phyloP scores from a whole-genome alignment of 441 rosid genomes.

The Melastoma candidum region DNA sequence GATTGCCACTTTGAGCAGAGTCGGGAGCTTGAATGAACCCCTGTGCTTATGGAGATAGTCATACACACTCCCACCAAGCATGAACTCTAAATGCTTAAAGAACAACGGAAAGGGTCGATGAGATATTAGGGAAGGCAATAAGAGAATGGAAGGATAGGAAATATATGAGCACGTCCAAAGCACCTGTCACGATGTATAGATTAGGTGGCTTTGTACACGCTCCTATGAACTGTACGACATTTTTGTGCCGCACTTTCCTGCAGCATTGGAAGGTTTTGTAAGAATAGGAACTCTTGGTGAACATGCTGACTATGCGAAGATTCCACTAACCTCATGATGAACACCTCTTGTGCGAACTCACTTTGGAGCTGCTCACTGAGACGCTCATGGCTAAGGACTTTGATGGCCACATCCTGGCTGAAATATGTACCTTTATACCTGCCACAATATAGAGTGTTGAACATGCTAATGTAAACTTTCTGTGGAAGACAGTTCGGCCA shows the following conservation, averaged over 20 bases:
- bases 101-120: constrained; percentile 2
- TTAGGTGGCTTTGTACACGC: constrained; percentile 71
- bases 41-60: constrained; percentile 64
- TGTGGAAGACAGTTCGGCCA: neutral
- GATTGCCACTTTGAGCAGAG: constrained; percentile 57
- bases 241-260: constrained; percentile 71
- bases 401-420: constrained; percentile 74
- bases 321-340: constrained; percentile 50
- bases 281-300: no score
- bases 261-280: constrained; percentile 5
- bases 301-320: no score
- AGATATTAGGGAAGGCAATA: neutral
- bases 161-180: constrained; percentile 1
- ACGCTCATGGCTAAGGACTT: constrained; percentile 68
- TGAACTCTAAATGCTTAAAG: constrained; percentile 30
- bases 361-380: constrained; percentile 47
- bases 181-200: constrained; percentile 64
- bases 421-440: constrained; percentile 63
- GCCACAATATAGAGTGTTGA: constrained; percentile 8
- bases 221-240: constrained; percentile 69
- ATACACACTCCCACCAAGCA: constrained; percentile 74
- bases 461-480: constrained; percentile 3
- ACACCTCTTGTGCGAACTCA: constrained; percentile 76
- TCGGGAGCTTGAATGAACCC: constrained; percentile 61
- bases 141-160: neutral